phyloP scores from a whole-genome alignment of 495 filamentous ascomycete species.

The Physcia stellaris region DNA sequence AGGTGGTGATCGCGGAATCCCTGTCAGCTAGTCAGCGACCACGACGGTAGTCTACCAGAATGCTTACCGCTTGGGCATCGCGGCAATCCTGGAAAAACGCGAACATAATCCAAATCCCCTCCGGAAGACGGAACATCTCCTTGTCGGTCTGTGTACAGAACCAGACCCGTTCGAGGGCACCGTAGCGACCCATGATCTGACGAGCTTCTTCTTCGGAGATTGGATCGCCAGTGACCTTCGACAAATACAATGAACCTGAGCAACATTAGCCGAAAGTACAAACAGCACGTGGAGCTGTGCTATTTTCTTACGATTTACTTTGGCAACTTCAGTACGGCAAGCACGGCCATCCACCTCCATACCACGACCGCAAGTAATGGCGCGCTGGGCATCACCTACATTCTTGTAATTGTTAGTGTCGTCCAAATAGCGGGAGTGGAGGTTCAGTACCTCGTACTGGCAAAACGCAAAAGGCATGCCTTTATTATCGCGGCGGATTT shows the following conservation, averaged over 20 bases:
- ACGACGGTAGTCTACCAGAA: background rate
- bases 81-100: slow-evolving; percentile 24
- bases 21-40: slow-evolving; percentile 8
- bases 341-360: slow-evolving; percentile 38
- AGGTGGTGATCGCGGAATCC: slow-evolving; percentile 12
- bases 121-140: slow-evolving; percentile 23
- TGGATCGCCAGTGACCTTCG: slow-evolving; percentile 23
- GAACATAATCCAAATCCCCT: slow-evolving; percentile 39
- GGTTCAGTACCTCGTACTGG: slow-evolving; percentile 42
- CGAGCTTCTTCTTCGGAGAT: slow-evolving; percentile 30
- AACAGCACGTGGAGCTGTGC: background rate
- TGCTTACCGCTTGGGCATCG: slow-evolving; percentile 22
- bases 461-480: slow-evolving; percentile 52
- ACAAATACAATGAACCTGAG: slow-evolving; percentile 37
- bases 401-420: slow-evolving; percentile 17
- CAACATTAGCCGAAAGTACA: background rate
- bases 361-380: slow-evolving; percentile 32
- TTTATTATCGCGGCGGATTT: slow-evolving; percentile 42
- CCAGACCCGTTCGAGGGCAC: slow-evolving; percentile 17
- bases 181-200: slow-evolving; percentile 20
- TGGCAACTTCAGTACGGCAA: slow-evolving; percentile 43
- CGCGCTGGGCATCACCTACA: slow-evolving; percentile 31
- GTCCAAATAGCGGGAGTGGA: slow-evolving; percentile 1
- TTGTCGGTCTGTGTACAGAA: slow-evolving; percentile 18
- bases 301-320: slow-evolving; percentile 34